Conservation (phyloP, 2,329 filamentous ascomycete genomes). For the Colletotrichum aenigma region DNA sequence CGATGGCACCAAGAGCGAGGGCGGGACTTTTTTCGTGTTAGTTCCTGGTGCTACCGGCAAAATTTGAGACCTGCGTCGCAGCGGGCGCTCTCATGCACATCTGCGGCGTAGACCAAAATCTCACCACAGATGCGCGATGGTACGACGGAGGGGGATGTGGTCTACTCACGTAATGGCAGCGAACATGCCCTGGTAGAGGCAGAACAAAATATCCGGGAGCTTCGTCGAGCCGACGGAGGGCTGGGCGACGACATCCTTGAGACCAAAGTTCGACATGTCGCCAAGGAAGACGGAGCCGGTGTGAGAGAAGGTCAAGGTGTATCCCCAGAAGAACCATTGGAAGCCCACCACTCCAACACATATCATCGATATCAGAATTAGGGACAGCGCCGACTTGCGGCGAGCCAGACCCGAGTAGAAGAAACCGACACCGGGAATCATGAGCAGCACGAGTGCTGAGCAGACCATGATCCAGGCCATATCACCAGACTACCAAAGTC, state of each 20-base stretch:
- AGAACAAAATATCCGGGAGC: conserved; percentile 84
- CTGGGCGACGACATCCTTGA: conserved; percentile 76
- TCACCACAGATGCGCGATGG: neutral
- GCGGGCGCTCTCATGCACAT: neutral
- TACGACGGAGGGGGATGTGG: neutral
- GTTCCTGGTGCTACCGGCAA: neutral
- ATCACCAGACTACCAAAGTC: conserved; percentile 69
- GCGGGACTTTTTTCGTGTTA: conserved; percentile 46
- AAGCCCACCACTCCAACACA: conserved; percentile 80
- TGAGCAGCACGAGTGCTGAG: conserved; percentile 82
- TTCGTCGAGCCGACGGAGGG: conserved; percentile 75
- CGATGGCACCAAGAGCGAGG: conserved; percentile 63
- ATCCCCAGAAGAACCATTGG: conserved; percentile 97
- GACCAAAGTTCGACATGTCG: conserved; percentile 79
- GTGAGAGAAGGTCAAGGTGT: conserved; percentile 84
- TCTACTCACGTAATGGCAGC: conserved; percentile 79
- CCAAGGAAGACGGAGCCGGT: conserved; percentile 80
- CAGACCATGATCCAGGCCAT: conserved; percentile 81
- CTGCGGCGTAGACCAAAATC: neutral
- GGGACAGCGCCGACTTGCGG: conserved; percentile 84
- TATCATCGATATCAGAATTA: conserved; percentile 87
- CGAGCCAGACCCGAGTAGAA: conserved; percentile 92
- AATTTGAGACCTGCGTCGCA: neutral
- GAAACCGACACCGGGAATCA: conserved; percentile 93
- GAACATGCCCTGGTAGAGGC: conserved; percentile 89